These are phyloP conservation scores for Lyophyllum decastes DNA, from an alignment of 768 basidiomycete species.

Conservation along the genomic window DNA sequence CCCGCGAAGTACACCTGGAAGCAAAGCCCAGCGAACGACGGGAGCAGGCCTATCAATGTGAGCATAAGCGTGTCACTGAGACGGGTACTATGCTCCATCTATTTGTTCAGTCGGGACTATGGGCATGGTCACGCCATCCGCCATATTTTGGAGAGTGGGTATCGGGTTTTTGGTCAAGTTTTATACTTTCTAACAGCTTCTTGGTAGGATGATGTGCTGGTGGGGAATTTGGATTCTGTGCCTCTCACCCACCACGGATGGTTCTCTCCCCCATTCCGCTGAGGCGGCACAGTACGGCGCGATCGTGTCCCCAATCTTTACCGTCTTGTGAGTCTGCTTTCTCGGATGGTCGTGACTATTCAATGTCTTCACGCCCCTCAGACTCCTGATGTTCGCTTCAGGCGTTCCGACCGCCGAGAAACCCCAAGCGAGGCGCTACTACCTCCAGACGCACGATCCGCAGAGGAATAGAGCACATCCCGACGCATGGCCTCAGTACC, in stretches of 20 bases:
- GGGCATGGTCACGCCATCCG: conserved; percentile 65
- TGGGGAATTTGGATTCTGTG: conserved; percentile 66
- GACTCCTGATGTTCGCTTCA: conserved; percentile 64
- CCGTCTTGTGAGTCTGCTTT: conserved; percentile 49
- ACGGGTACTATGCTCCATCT: background rate
- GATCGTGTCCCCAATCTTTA: conserved; percentile 65
- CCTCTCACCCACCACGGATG: conserved; percentile 58
- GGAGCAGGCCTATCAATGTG: conserved; percentile 42
- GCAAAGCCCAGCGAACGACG: conserved; percentile 43
- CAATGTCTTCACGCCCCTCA: conserved; percentile 16
- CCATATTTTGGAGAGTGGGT: conserved; percentile 74
- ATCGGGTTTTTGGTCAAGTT: background rate
- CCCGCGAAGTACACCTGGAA: conserved; percentile 21
- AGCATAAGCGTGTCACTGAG: conserved; percentile 3
- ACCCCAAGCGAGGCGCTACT: conserved; percentile 61
- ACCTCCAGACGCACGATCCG: conserved; percentile 48
- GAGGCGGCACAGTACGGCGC: conserved; percentile 60
- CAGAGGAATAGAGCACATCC: conserved; percentile 27
- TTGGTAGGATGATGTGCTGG: conserved; percentile 62
- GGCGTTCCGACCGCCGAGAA: conserved; percentile 74
- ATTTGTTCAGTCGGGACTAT: conserved; percentile 43
- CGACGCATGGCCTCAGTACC: conserved; percentile 53
- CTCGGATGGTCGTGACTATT: background rate
- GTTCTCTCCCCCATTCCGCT: conserved; percentile 39
- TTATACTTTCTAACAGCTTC: background rate